A percentile compares a stretch with the other conserved stretches of the same genome.
Conservation (phyloP, 768 basidiomycete genomes). For the Trametes gibbosa region DNA sequence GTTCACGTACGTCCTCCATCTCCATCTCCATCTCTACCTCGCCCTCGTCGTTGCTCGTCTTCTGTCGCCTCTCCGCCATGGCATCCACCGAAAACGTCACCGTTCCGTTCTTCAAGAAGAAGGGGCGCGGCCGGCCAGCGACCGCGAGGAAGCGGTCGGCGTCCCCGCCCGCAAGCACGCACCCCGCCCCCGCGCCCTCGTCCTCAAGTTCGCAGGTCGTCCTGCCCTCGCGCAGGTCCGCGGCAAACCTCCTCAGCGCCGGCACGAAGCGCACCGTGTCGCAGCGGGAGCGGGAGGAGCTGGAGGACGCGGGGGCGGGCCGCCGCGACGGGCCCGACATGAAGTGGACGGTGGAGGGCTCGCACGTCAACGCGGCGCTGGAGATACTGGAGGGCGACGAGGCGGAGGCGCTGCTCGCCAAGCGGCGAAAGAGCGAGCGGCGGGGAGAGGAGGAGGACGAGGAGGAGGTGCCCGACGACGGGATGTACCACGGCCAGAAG, state of each 20-base stretch:
- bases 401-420: constrained; percentile 72
- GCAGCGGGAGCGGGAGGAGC: constrained; percentile 46
- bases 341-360: constrained; percentile 75
- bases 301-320: constrained; percentile 54
- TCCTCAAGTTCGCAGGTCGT: constrained; percentile 69
- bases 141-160: constrained; percentile 73
- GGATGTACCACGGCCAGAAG: constrained; percentile 81
- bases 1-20: background rate
- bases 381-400: constrained; percentile 85
- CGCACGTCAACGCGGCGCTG: constrained; percentile 67
- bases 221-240: constrained; percentile 66
- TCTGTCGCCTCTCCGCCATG: background rate
- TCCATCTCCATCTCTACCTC: background rate
- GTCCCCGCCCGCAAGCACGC: constrained; percentile 46
- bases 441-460: constrained; percentile 55
- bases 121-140: constrained; percentile 73
- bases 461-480: constrained; percentile 70
- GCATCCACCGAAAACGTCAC: constrained; percentile 34
- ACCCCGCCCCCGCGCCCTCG: constrained; percentile 31
- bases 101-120: constrained; percentile 91
- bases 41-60: too few relatives aligned
- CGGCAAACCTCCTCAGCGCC: constrained; percentile 71
- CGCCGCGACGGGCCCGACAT: constrained; percentile 54
- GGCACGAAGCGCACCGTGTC: constrained; percentile 65
- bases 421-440: constrained; percentile 58